Percentiles rank a stretch among this genome's conserved stretches.
Conservation (phyloP, 352 stramenopile genomes). For the Globisporangium nagaii region DNA sequence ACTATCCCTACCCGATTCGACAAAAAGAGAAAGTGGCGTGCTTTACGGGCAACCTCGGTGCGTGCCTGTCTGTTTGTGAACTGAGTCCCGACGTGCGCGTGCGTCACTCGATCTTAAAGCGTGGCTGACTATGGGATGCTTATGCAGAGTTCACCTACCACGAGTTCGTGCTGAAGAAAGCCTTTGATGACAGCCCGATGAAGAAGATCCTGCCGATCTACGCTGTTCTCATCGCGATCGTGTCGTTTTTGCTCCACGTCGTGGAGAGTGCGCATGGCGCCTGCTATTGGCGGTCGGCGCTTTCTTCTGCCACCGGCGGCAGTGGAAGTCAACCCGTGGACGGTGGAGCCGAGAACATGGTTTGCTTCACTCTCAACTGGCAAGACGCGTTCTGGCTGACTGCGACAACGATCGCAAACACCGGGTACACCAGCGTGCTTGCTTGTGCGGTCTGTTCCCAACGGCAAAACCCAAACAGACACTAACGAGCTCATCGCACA, state of each 20-base stretch:
- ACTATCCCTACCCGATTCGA: slow-evolving; percentile 63
- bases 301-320: neutral
- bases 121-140: neutral
- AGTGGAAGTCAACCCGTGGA: neutral
- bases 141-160: slow-evolving; percentile 54
- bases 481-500: too few species aligned
- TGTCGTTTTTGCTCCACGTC: slow-evolving; percentile 40
- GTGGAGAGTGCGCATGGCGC: slow-evolving; percentile 41
- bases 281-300: slow-evolving; percentile 19
- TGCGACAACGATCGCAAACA: slow-evolving; percentile 37
- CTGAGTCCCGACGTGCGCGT: neutral
- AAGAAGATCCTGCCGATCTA: slow-evolving; percentile 30
- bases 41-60: slow-evolving; percentile 53
- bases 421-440: slow-evolving; percentile 19
- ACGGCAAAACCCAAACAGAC: neutral
- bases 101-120: neutral
- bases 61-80: neutral
- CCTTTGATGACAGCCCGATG: slow-evolving; percentile 49
- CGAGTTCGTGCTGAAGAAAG: slow-evolving; percentile 71
- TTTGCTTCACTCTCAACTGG: slow-evolving; percentile 28
- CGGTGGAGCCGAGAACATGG: slow-evolving; percentile 11
- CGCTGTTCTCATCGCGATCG: slow-evolving; percentile 16
- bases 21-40: slow-evolving; percentile 59
- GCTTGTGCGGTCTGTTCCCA: neutral
- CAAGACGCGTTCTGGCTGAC: slow-evolving; percentile 40